A percentile compares a stretch with the other conserved stretches of the same genome.
Conservation (phyloP, 1,284 basidiomycete genomes). For the Phellopilus nigrolimitatus region DNA sequence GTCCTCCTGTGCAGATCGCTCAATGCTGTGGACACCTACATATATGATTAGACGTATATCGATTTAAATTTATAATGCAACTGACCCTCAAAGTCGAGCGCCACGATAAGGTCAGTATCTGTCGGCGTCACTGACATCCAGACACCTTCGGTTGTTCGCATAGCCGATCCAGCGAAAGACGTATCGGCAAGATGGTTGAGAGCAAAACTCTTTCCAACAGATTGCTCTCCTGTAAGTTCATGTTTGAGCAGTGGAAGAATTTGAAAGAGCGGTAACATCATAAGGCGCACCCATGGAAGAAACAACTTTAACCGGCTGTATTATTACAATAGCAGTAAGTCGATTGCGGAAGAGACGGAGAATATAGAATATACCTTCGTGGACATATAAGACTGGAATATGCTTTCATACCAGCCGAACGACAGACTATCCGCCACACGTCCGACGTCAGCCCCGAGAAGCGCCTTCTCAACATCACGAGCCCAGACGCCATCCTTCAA, state of each 20-base stretch:
- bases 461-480: constrained; percentile 42
- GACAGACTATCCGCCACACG: constrained; percentile 51
- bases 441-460: constrained; percentile 56
- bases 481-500: constrained; percentile 55
- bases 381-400: constrained; percentile 59
- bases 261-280: too few relatives aligned
- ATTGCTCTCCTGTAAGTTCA: constrained; percentile 42
- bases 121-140: constrained; percentile 68
- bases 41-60: not conserved
- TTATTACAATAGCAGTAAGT: not conserved
- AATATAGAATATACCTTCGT: constrained; percentile 37
- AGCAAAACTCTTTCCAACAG: constrained; percentile 58
- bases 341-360: too few relatives aligned
- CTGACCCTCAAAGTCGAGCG: constrained; percentile 60
- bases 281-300: constrained; percentile 52
- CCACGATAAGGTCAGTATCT: constrained; percentile 47
- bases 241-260: not conserved
- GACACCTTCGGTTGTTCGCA: constrained; percentile 63
- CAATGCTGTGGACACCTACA: constrained; percentile 58
- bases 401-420: constrained; percentile 63
- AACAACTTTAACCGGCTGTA: constrained; percentile 55
- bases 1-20: constrained; percentile 59
- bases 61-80: not conserved
- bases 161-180: constrained; percentile 62
- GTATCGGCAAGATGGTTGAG: constrained; percentile 61